A percentile compares a stretch with the other conserved stretches of the same genome.
Evolutionary conservation across 1,284 basidiomycete species (phyloP).

Genomic region (Tilletia horrida): DNA sequence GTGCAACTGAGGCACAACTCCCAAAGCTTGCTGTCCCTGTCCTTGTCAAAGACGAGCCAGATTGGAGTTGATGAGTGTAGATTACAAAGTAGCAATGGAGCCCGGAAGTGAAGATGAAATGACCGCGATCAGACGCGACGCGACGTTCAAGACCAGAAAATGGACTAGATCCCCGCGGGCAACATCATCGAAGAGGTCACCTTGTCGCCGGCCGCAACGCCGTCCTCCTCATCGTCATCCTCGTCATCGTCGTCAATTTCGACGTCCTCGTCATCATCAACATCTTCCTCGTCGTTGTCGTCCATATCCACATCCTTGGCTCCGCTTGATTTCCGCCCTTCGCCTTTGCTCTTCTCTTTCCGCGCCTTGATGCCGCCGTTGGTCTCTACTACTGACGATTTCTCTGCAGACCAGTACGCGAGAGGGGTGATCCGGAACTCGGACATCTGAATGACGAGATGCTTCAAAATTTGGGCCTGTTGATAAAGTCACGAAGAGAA

Average conservation of each 20-base stretch:
- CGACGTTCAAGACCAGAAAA: too few species aligned
- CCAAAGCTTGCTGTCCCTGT: too few species aligned
- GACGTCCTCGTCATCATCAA: conserved; percentile 22
- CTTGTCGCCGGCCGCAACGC: conserved; percentile 32
- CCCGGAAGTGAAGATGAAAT: too few species aligned
- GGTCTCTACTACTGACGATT: conserved; percentile 61
- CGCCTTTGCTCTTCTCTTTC: conserved; percentile 31
- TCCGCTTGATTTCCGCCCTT: conserved; percentile 23
- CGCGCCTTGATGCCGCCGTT: conserved; percentile 9
- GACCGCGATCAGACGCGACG: too few species aligned
- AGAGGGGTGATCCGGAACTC: conserved; percentile 50
- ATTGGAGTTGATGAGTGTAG: background rate
- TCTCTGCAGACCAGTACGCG: conserved; percentile 47
- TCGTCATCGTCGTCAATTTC: conserved; percentile 29
- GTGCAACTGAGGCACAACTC: too few species aligned
- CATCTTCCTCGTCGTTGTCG: background rate
- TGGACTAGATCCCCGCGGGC: conserved; percentile 33
- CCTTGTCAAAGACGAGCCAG: background rate
- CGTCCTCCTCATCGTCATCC: conserved; percentile 35
- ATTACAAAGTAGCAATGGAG: background rate
- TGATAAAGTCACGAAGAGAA: background rate
- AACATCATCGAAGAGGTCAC: conserved; percentile 44
- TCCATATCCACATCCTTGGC: conserved; percentile 19
- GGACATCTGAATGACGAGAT: conserved; percentile 49
- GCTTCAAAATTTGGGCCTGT: conserved; percentile 52